phyloP scores from a whole-genome alignment of 1,284 basidiomycete genomes.

The Trametes hirsuta region DNA sequence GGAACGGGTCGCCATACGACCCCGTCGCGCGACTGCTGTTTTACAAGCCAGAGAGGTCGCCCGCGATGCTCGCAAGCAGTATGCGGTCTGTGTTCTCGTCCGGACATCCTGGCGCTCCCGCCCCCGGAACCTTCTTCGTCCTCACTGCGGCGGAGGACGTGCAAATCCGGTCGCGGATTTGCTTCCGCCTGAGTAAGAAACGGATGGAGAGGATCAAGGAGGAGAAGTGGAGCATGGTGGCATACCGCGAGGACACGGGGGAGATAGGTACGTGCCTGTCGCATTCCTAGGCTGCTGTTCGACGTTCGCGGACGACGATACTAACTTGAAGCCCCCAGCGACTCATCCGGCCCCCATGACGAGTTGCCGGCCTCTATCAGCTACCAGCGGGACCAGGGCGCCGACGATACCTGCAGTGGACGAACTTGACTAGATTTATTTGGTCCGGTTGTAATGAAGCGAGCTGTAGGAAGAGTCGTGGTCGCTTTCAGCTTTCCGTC shows the following conservation, averaged over 20 bases:
- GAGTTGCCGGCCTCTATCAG: too few species aligned
- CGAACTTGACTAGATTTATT: too few species aligned
- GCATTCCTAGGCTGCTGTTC: too few species aligned
- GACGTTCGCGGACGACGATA: too few species aligned
- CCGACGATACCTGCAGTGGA: too few species aligned
- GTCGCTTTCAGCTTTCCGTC: too few species aligned
- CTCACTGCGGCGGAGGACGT: conserved; percentile 27
- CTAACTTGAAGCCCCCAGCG: too few species aligned
- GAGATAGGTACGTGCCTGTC: not conserved
- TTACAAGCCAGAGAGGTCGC: conserved; percentile 18
- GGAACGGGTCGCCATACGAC: not conserved
- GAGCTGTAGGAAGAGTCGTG: too few species aligned
- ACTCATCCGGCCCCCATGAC: too few species aligned
- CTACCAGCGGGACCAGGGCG: too few species aligned
- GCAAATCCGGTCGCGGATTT: conserved; percentile 22
- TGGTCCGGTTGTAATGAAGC: too few species aligned
- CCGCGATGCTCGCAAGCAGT: conserved; percentile 1
- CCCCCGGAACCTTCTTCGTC: conserved; percentile 24
- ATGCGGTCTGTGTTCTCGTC: conserved; percentile 11
- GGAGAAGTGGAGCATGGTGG: conserved; percentile 16
- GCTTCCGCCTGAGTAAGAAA: conserved; percentile 34
- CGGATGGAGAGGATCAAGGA: conserved; percentile 20
- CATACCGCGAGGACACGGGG: conserved; percentile 6
- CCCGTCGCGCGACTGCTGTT: conserved; percentile 30
- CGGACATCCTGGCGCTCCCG: conserved; percentile 9